Evolutionary conservation across 306 rosid genomes (phyloP), one percentile per base, ranked within the genome.

Genomic region (Vigna trinervia): DNA sequence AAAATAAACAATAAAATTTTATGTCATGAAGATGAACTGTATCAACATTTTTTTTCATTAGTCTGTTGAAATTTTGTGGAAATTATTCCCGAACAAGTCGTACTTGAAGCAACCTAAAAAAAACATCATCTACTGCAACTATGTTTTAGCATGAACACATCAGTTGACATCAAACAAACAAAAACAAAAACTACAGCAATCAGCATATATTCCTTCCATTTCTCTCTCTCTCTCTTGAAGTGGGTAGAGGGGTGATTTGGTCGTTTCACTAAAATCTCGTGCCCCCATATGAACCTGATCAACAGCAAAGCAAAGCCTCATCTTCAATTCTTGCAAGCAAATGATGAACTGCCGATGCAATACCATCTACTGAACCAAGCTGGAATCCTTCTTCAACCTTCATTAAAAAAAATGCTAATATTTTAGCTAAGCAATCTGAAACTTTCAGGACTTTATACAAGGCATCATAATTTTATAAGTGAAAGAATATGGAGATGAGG

Each of bases 331-430:
- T 82, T 78, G 79, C 82, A 43, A 93, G 87, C 86, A 91, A 81
- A 78, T 91, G 88, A 70, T 93, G 93, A 73, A 87, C 87, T 63
- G 97, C 93, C 34, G 88, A 85, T 65, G 97, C 96, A 83, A 93
- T 89, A 78, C 88, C 97, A 58, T 93, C 96, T 15, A 86, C 92
- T 13, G 95, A 84, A 73, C 84, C 89, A 63, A 93, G 87, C 80
- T 80, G 88, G 77, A 93, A 91, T 65, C 88, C 97, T 83, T 93
- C 98, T 80, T 93, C 98, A 75, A 93, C 91, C 98, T 93, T 84
- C 76, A 89, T 41, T 41, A 15, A 13, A 51, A 26, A 39, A 56
- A 64, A 26, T 6, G 17, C 17, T 71, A 51, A 11, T 20, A 69
- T 53, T 66, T 83, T 43, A 85, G 74, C 66, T 36, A 75, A 54